Evolutionary conservation across 345 rosid genomes (phyloP).

Genomic region (Diplotaxis tenuifolia): DNA sequence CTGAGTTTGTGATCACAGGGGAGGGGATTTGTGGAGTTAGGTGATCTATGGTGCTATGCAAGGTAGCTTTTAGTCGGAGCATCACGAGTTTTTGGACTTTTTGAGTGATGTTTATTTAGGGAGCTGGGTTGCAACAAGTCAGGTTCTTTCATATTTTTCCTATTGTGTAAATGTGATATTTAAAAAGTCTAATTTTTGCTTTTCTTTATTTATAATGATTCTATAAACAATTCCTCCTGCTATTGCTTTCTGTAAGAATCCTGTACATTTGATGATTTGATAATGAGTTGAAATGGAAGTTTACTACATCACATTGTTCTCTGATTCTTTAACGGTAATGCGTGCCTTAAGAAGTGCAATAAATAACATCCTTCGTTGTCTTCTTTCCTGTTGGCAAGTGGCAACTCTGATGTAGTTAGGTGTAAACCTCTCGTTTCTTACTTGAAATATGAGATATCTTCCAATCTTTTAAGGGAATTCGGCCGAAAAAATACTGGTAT

Average conservation of each 20-base stretch:
- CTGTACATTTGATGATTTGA: neutral
- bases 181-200: neutral
- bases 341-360: neutral
- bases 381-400: too few species aligned
- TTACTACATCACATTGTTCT: neutral
- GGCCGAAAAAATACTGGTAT: too few species aligned
- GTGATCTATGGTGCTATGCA: neutral
- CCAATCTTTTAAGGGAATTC: too few species aligned
- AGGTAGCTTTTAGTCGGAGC: neutral
- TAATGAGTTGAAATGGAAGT: neutral
- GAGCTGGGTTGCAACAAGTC: conserved; percentile 14
- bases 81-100: neutral
- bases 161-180: neutral
- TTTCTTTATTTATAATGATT: conserved; percentile 2
- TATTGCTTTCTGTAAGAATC: neutral
- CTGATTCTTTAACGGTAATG: neutral
- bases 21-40: conserved; percentile 54
- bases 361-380: neutral
- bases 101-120: conserved; percentile 9
- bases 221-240: neutral
- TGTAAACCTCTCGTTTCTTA: neutral
- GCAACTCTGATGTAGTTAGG: neutral
- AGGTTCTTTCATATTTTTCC: conserved; percentile 13
- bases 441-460: neutral
- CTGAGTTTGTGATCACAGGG: conserved; percentile 60